Percentiles rank a stretch among this genome's conserved stretches.
Conservation (phyloP, 2,329 filamentous ascomycete genomes). For the Nectriaceae sp. region DNA sequence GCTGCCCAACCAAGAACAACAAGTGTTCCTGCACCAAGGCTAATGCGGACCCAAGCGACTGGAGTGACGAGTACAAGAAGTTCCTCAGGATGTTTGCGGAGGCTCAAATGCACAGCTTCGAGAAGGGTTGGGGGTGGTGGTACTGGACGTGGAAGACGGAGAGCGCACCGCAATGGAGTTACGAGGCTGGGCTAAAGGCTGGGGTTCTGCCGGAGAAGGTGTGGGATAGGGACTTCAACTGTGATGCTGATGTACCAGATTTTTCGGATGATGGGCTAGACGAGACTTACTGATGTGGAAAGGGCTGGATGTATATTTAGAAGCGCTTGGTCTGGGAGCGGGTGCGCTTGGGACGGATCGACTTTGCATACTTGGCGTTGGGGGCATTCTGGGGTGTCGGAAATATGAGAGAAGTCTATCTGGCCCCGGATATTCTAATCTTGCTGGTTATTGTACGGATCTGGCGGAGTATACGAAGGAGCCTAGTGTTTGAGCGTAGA, state of each 20-base stretch:
- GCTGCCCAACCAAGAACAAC: conserved; percentile 68
- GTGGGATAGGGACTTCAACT: conserved; percentile 71
- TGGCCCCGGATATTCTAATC: no score
- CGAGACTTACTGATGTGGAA: conserved; percentile 47
- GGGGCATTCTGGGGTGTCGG: neutral
- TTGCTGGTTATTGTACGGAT: no score
- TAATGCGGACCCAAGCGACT: conserved; percentile 71
- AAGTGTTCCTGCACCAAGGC: conserved; percentile 74
- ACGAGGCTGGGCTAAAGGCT: conserved; percentile 74
- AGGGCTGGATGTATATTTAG: conserved; percentile 3
- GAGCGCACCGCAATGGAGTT: conserved; percentile 85
- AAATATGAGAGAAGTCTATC: neutral
- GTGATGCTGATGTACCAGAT: conserved; percentile 56
- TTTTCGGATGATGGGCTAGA: conserved; percentile 48
- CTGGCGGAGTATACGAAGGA: no score
- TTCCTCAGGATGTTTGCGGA: conserved; percentile 90
- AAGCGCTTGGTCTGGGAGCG: neutral
- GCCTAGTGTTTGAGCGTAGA: no score
- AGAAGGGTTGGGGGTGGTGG: conserved; percentile 95
- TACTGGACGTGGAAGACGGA: conserved; percentile 99
- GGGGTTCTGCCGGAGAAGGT: conserved; percentile 80
- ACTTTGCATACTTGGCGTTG: neutral
- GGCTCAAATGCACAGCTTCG: conserved; percentile 94
- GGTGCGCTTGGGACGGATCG: neutral
- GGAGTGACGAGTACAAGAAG: conserved; percentile 74